Conservation (phyloP, 495 filamentous ascomycete species). For the Aspergillus baeticus region DNA sequence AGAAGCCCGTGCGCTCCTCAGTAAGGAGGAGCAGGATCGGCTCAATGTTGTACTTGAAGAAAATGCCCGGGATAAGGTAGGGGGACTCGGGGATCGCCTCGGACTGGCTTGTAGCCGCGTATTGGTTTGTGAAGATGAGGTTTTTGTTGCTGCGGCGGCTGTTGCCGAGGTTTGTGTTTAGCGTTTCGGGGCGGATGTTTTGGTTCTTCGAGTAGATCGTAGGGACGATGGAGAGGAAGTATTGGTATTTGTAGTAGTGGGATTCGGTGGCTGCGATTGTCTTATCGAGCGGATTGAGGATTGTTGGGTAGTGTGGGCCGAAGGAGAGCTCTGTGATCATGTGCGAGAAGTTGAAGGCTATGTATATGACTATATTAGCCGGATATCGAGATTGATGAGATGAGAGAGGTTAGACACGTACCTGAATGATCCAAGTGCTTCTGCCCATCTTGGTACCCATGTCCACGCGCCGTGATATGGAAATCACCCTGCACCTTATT, state of each 20-base stretch:
- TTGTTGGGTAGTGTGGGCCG: conserved; percentile 89
- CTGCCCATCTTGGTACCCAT: conserved; percentile 81
- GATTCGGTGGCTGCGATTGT: conserved; percentile 71
- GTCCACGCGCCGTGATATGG: conserved; percentile 92
- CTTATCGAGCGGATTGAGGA: conserved; percentile 91
- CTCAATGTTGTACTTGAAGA: conserved; percentile 99
- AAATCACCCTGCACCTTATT: conserved; percentile 99
- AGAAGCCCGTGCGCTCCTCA: conserved; percentile 73
- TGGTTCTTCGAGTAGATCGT: conserved; percentile 77
- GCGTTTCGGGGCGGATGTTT: conserved; percentile 44
- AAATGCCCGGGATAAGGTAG: conserved; percentile 76
- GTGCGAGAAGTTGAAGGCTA: conserved; percentile 98
- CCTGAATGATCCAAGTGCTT: conserved; percentile 81
- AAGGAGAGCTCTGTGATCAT: conserved; percentile 96
- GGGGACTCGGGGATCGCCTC: conserved; percentile 63
- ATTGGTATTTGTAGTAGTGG: conserved; percentile 96
- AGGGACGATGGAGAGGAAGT: conserved; percentile 95
- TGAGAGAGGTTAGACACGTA: conserved; percentile 44
- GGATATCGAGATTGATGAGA: not conserved
- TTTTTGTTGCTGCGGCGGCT: conserved; percentile 30
- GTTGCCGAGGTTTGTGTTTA: conserved; percentile 25
- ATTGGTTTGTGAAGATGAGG: conserved; percentile 92
- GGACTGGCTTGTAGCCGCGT: conserved; percentile 88
- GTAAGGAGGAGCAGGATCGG: conserved; percentile 84
- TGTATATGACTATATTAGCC: not conserved